Evolutionary conservation across 2,329 filamentous ascomycete genomes (phyloP).

Genomic region (Apiospora phragmitis): DNA sequence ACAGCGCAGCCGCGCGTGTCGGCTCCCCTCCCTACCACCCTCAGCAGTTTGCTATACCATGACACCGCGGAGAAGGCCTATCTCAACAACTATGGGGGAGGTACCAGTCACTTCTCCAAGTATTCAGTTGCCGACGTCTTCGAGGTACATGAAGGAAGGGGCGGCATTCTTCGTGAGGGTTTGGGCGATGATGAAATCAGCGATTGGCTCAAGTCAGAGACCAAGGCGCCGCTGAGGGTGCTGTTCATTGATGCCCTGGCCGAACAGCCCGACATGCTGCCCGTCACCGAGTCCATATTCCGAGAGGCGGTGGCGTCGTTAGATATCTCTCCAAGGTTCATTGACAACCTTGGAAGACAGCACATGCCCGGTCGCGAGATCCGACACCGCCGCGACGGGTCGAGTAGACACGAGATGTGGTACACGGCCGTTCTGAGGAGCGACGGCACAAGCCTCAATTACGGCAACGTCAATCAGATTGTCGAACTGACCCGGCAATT

Average conservation of each 20-base stretch:
- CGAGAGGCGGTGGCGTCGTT: not conserved
- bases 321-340: not conserved
- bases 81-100: conserved; percentile 1
- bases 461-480: not conserved
- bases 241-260: conserved; percentile 11
- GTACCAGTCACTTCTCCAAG: conserved; percentile 10
- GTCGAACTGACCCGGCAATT: conserved; percentile 11
- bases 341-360: conserved; percentile 13
- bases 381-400: not conserved
- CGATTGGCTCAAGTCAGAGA: conserved; percentile 4
- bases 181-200: conserved; percentile 1
- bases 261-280: conserved; percentile 10
- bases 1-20: not conserved
- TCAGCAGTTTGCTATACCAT: conserved; percentile 4
- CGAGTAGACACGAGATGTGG: conserved; percentile 11
- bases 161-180: not conserved
- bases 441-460: not conserved
- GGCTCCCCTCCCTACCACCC: not conserved
- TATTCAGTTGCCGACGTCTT: conserved; percentile 11
- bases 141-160: not conserved
- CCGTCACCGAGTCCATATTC: conserved; percentile 8
- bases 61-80: conserved; percentile 10
- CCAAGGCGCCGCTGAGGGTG: conserved; percentile 4
- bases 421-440: conserved; percentile 11
- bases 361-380: conserved; percentile 13